A percentile compares a stretch with the other conserved stretches of the same genome.
These are phyloP conservation scores for Suillus plorans DNA, from an alignment of 768 basidiomycete species.

Conservation along the genomic window DNA sequence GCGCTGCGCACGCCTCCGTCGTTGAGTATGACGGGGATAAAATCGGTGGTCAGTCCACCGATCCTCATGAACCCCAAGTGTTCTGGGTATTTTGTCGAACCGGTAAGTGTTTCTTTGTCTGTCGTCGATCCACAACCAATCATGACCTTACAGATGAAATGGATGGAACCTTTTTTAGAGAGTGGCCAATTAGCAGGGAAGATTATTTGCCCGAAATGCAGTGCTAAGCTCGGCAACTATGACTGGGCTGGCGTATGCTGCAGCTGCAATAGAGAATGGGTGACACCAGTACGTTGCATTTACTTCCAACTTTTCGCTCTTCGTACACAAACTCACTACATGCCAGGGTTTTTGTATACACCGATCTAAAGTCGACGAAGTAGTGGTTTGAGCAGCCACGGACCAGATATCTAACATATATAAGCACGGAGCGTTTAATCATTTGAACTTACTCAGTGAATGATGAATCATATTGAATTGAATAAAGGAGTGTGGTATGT, in stretches of 20 bases:
- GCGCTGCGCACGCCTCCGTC: constrained; percentile 38
- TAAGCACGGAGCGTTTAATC: too few species aligned
- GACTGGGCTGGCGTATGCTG: constrained; percentile 96
- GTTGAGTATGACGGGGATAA: constrained; percentile 29
- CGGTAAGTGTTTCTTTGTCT: constrained; percentile 52
- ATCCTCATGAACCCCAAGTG: constrained; percentile 80
- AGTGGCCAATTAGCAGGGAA: constrained; percentile 83
- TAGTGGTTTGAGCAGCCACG: constrained; percentile 29
- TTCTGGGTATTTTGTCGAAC: constrained; percentile 96
- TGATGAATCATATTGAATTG: not conserved
- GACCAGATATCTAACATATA: too few species aligned
- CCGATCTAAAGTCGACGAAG: constrained; percentile 67
- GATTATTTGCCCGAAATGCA: constrained; percentile 90
- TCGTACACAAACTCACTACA: not conserved
- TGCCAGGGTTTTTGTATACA: constrained; percentile 63
- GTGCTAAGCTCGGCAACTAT: constrained; percentile 89
- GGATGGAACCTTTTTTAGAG: constrained; percentile 88
- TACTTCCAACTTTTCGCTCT: not conserved
- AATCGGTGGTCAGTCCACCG: constrained; percentile 46
- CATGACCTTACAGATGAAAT: constrained; percentile 64
- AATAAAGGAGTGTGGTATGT: constrained; percentile 2
- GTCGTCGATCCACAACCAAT: not conserved
- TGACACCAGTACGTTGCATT: constrained; percentile 68
- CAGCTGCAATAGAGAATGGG: constrained; percentile 84
- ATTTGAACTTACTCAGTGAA: not conserved